Evolutionary conservation across 805 yeast genomes (phyloP), one percentile per base, ranked within the genome.

Genomic region (Candida arabinofermentans): DNA sequence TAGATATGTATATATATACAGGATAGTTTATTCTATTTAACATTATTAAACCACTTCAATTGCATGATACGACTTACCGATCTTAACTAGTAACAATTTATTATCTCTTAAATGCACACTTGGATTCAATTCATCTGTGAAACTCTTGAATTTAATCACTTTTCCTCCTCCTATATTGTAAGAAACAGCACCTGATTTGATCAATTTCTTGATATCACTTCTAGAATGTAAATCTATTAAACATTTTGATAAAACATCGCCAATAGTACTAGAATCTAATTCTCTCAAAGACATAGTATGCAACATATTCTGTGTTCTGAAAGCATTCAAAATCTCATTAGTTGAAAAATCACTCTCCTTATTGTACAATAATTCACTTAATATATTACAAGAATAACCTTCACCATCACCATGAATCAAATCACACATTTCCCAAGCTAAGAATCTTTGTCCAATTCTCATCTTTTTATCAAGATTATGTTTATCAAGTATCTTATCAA

Each of bases 341-440:
- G 78, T 72, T 9, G 72, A 56, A 19, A 71, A 54, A 17, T 45
- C 39, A 48, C 47, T 37, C 40, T 48, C 18, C 36, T 49, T 43
- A 44, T 58, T 37, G 61, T 80, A 89, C 30, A 89, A 58, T 40
- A 85, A 73, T 5, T 81, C 74, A 13, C 95, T 81, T 13, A 86
- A 73, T 18, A 74, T 66, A 17, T 78, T 76, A 50, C 93, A 86
- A 29, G 78, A 75, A 21, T 74, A 69, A 3, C 96, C 90, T 8
- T 73, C 72, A 4, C 89, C 91, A 8, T 69, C 71, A 0, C 98
- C 98, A 62, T 90, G 96, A 32, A 93, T 72, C 54, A 93, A 69
- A 54, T 88, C 95, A 6, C 91, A 84, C 36, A 90, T 85, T 57
- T 91, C 96, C 27, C 76, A 64, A 0, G 98, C 98, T 24, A 93